These are phyloP conservation scores for Boechera stricta DNA, from an alignment of 345 rosid species.

Conservation along the genomic window DNA sequence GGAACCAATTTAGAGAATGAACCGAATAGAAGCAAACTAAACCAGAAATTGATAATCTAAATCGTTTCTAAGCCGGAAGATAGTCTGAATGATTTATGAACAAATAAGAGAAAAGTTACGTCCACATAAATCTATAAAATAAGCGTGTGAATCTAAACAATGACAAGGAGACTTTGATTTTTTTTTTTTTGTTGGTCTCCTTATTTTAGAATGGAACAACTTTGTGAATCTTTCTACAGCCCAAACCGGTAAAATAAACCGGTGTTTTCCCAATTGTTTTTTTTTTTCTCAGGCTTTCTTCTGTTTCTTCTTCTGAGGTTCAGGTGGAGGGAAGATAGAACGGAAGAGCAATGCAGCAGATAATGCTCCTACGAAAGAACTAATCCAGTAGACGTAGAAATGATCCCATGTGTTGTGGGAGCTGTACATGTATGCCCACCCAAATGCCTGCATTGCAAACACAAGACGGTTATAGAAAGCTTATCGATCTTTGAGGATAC, in stretches of 20 bases:
- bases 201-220: conserved; percentile 23
- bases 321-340: conserved; percentile 59
- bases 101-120: not conserved
- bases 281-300: conserved; percentile 61
- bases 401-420: conserved; percentile 97
- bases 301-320: conserved; percentile 49
- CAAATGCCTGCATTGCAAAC: conserved; percentile 74
- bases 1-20: not conserved
- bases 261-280: not conserved
- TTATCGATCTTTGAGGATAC: not conserved
- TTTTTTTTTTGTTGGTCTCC: not conserved
- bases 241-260: conserved; percentile 30
- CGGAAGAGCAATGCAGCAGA: conserved; percentile 85
- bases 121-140: not conserved
- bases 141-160: conserved; percentile 21
- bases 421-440: conserved; percentile 87
- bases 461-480: not conserved
- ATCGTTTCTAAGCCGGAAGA: not conserved
- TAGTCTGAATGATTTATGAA: conserved; percentile 27
- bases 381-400: conserved; percentile 90
- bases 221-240: conserved; percentile 27
- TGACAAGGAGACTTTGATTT: conserved; percentile 16
- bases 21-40: conserved; percentile 16
- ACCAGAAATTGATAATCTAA: conserved; percentile 1
- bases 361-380: conserved; percentile 86